Percentiles rank a stretch among this genome's conserved stretches.
Conservation (phyloP, 2,329 filamentous ascomycete genomes). For the Calcarisporium arbuscula region DNA sequence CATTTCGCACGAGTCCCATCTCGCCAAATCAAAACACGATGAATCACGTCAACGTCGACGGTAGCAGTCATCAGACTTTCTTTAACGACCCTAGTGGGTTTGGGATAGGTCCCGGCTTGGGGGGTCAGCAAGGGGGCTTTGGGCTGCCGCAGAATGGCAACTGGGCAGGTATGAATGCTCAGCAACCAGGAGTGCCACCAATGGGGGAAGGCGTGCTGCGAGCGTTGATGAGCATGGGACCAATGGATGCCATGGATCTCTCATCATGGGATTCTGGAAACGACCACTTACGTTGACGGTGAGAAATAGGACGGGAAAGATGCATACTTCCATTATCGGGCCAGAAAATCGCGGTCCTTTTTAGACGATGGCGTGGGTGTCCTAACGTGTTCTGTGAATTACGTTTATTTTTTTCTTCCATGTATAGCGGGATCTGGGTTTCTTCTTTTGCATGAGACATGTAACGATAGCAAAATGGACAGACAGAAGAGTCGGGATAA, state of each 20-base stretch:
- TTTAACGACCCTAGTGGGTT: slow-evolving; percentile 35
- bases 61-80: slow-evolving; percentile 29
- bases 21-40: slow-evolving; percentile 36
- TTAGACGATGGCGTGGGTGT: no score
- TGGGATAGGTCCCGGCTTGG: slow-evolving; percentile 16
- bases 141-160: slow-evolving; percentile 33
- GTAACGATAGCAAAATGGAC: no score
- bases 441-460: no score
- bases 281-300: no score
- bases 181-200: slow-evolving; percentile 42
- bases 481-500: no score
- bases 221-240: slow-evolving; percentile 51
- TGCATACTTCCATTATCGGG: no score
- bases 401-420: no score
- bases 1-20: slow-evolving; percentile 48
- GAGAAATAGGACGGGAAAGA: neutral
- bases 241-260: slow-evolving; percentile 56
- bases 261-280: slow-evolving; percentile 38
- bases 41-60: slow-evolving; percentile 29
- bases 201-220: slow-evolving; percentile 52
- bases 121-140: slow-evolving; percentile 27
- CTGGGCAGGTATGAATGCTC: slow-evolving; percentile 38
- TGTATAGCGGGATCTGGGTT: no score
- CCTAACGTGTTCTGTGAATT: no score
- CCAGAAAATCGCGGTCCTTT: no score